Conservation (phyloP, 768 basidiomycete genomes). For the Phylloporus sp. region DNA sequence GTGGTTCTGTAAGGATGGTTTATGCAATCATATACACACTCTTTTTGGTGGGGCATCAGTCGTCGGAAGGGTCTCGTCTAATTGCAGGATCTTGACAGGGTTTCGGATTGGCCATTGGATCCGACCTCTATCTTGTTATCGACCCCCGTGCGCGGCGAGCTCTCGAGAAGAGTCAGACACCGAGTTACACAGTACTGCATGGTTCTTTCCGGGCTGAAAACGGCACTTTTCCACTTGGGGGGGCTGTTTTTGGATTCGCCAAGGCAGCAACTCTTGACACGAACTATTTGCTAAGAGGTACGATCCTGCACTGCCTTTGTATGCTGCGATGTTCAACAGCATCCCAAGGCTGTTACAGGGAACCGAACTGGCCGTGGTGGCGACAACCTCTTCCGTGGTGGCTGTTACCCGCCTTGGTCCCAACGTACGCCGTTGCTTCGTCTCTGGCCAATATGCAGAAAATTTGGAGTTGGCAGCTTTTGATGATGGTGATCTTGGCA, state of each 20-base stretch:
- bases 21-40: conserved; percentile 85
- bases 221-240: conserved; percentile 37
- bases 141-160: conserved; percentile 49
- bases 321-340: conserved; percentile 28
- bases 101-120: conserved; percentile 79
- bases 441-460: conserved; percentile 76
- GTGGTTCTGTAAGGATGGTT: conserved; percentile 77
- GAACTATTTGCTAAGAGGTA: conserved; percentile 31
- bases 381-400: conserved; percentile 77
- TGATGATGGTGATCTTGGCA: conserved; percentile 79
- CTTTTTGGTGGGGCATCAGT: conserved; percentile 50
- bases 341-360: conserved; percentile 63
- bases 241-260: conserved; percentile 47
- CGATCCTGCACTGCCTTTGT: background rate
- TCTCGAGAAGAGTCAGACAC: conserved; percentile 28
- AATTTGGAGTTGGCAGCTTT: conserved; percentile 62
- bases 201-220: conserved; percentile 50
- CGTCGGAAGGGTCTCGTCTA: background rate
- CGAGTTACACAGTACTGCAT: conserved; percentile 44
- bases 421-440: conserved; percentile 66
- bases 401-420: conserved; percentile 73
- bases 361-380: conserved; percentile 72
- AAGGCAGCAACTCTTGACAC: conserved; percentile 29
- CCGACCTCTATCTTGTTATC: conserved; percentile 71
- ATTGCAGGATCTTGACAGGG: conserved; percentile 42